Evolutionary conservation across 2,329 filamentous ascomycete species (phyloP).

Genomic region (Talaromyces sp.): DNA sequence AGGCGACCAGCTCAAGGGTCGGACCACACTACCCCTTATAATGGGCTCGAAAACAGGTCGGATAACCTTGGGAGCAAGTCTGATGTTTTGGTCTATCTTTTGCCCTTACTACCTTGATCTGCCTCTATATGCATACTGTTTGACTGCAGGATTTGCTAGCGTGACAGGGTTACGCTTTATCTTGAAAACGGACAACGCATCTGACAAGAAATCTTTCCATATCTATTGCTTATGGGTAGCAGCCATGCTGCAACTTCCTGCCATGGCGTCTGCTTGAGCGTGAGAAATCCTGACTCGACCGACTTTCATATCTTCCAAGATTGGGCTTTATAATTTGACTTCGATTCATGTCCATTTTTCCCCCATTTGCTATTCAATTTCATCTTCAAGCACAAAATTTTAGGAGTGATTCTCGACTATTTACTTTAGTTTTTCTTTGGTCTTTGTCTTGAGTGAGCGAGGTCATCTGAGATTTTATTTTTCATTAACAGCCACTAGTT

Average conservation of each 20-base stretch:
- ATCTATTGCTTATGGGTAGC: constrained; percentile 14
- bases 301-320: no score
- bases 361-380: not conserved
- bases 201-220: constrained; percentile 14
- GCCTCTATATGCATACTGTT: not conserved
- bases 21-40: constrained; percentile 9
- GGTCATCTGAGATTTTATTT: no score
- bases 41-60: constrained; percentile 11
- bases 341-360: not conserved
- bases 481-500: no score
- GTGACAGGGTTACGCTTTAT: constrained; percentile 9
- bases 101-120: constrained; percentile 11
- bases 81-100: constrained; percentile 9
- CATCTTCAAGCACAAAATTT: not conserved
- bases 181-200: constrained; percentile 2
- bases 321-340: no score
- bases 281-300: not conserved
- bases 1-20: constrained; percentile 11
- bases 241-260: constrained; percentile 13
- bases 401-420: not conserved
- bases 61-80: not conserved
- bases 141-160: not conserved
- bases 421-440: not conserved
- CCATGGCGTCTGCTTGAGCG: not conserved
- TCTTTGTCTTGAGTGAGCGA: no score